These are phyloP conservation scores for Apiotrichum veenhuisii DNA, from an alignment of 1,284 basidiomycete genomes.

Conservation along the genomic window DNA sequence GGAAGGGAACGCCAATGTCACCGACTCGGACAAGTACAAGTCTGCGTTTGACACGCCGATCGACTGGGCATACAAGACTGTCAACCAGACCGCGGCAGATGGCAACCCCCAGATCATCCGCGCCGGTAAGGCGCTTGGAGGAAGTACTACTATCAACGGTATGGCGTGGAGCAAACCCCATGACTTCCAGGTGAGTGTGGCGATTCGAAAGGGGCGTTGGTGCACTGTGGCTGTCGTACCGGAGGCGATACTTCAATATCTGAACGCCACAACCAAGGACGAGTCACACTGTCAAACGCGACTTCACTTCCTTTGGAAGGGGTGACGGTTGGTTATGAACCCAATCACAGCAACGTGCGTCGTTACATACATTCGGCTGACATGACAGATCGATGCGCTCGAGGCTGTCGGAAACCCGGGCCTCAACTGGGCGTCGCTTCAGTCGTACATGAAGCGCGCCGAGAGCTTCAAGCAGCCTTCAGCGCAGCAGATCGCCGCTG, in stretches of 20 bases:
- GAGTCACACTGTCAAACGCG: too few species aligned
- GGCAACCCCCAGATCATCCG: slow-evolving; percentile 22
- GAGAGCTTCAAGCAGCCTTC: slow-evolving; percentile 31
- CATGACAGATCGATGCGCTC: slow-evolving; percentile 31
- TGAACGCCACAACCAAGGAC: not conserved
- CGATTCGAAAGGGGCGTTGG: too few species aligned
- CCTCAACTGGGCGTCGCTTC: slow-evolving; percentile 37
- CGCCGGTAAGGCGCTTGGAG: slow-evolving; percentile 36
- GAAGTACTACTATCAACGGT: slow-evolving; percentile 47
- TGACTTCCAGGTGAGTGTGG: slow-evolving; percentile 24
- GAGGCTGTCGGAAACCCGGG: slow-evolving; percentile 37
- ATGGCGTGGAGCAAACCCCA: slow-evolving; percentile 46
- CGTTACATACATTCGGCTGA: too few species aligned
- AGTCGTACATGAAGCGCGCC: slow-evolving; percentile 33
- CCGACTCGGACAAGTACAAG: slow-evolving; percentile 24
- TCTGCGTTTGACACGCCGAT: slow-evolving; percentile 26
- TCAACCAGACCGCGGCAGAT: slow-evolving; percentile 31
- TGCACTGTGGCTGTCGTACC: too few species aligned
- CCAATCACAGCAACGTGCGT: too few species aligned
- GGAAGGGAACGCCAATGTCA: slow-evolving; percentile 27
- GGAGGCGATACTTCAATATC: too few species aligned
- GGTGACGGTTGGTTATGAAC: too few species aligned
- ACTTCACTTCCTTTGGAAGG: too few species aligned
- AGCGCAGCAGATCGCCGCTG: slow-evolving; percentile 17
- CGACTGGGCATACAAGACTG: slow-evolving; percentile 43